These are phyloP conservation scores for Cornus kousa DNA, from an alignment of 148 eudicot genomes.

Conservation along the genomic window DNA sequence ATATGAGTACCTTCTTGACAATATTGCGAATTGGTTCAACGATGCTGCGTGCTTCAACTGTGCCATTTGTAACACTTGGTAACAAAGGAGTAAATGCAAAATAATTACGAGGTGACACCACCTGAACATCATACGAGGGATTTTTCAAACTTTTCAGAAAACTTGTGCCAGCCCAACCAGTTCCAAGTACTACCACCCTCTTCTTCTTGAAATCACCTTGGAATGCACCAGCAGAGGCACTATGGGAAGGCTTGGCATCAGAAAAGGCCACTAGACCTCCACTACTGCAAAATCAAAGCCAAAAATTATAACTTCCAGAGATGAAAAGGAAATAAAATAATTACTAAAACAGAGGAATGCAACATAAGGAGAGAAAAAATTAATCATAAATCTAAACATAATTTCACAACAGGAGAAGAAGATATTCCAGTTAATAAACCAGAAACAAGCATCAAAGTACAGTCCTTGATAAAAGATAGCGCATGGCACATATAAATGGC, in stretches of 20 bases:
- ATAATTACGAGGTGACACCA: conserved; percentile 32
- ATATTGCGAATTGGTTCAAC: conserved; percentile 29
- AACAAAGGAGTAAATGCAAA: conserved; percentile 29
- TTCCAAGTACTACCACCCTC: conserved; percentile 27
- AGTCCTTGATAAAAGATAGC: background rate
- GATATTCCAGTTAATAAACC: background rate
- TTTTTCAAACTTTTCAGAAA: conserved; percentile 24
- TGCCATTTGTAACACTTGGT: conserved; percentile 29
- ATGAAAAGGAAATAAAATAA: background rate
- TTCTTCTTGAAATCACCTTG: conserved; percentile 18
- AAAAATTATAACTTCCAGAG: background rate
- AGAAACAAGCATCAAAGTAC: background rate
- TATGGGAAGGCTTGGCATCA: conserved; percentile 10
- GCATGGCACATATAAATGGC: background rate
- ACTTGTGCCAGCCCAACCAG: conserved; percentile 32
- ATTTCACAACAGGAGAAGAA: background rate
- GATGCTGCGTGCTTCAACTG: conserved; percentile 32
- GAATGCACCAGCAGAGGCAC: conserved; percentile 11
- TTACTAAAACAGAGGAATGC: background rate
- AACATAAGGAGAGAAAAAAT: background rate
- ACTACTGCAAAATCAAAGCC: conserved; percentile 15
- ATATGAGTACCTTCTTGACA: conserved; percentile 16
- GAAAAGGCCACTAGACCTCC: conserved; percentile 22
- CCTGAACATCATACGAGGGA: conserved; percentile 29
- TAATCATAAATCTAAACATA: too few species aligned